These are phyloP conservation scores for Coleophoma eucalyptorum DNA, from an alignment of 2,329 filamentous ascomycete genomes.

Conservation along the genomic window DNA sequence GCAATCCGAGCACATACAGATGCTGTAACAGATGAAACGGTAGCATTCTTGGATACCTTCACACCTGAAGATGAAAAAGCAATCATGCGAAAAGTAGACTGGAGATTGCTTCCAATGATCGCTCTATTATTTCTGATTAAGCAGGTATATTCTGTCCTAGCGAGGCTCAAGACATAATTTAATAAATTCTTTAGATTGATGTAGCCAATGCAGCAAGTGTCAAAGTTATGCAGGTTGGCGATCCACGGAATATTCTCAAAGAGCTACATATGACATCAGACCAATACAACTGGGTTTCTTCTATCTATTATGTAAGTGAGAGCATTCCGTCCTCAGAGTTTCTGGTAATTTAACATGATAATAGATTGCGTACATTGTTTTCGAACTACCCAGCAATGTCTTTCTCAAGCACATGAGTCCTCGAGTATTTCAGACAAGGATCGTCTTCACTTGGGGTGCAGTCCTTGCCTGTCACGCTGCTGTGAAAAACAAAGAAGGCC, in stretches of 20 bases:
- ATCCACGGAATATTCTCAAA: conserved; percentile 31
- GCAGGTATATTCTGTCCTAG: conserved; percentile 21
- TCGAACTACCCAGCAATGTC: conserved; percentile 36
- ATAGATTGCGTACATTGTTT: conserved; percentile 34
- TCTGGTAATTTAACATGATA: background rate
- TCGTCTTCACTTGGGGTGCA: conserved; percentile 33
- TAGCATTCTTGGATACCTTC: conserved; percentile 33
- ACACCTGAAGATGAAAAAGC: conserved; percentile 31
- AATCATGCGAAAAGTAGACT: conserved; percentile 37
- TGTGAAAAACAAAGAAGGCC: conserved; percentile 31
- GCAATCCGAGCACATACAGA: too few relatives aligned
- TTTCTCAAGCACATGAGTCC: conserved; percentile 32
- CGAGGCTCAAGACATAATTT: background rate
- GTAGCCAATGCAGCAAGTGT: conserved; percentile 35
- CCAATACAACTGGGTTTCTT: conserved; percentile 36
- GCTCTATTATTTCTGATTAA: conserved; percentile 39
- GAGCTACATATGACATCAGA: conserved; percentile 35
- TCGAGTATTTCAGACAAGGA: conserved; percentile 31
- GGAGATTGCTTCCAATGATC: conserved; percentile 32
- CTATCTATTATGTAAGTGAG: conserved; percentile 32
- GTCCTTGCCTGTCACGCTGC: conserved; percentile 34
- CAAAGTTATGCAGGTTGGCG: conserved; percentile 37
- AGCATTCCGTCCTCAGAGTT: background rate
- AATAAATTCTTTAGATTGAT: conserved; percentile 26
- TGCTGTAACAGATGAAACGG: background rate